Conservation (phyloP, 75 land plant species). For the Larix kaempferi region DNA sequence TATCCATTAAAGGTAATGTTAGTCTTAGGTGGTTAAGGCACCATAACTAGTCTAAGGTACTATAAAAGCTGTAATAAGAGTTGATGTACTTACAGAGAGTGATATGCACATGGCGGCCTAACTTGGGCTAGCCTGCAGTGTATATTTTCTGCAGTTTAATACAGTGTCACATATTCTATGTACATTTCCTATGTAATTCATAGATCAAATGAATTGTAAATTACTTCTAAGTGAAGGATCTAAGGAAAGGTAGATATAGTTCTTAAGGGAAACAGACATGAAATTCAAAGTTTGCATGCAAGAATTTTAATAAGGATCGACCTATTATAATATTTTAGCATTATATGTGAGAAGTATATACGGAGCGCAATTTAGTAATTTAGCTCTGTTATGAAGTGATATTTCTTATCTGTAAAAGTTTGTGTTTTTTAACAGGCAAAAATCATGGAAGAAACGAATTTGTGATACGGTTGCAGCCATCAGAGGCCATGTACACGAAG, state of each 20-base stretch:
- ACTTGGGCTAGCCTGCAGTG: too few species aligned
- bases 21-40: too few species aligned
- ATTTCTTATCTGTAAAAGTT: not conserved
- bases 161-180: too few species aligned
- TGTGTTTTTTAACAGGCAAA: conserved; percentile 45
- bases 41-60: too few species aligned
- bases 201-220: too few species aligned
- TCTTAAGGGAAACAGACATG: not conserved
- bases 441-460: conserved; percentile 97
- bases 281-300: not conserved
- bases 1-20: too few species aligned
- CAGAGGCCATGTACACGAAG: conserved; percentile 99
- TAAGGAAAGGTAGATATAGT: not conserved
- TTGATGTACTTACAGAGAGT: too few species aligned
- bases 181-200: too few species aligned
- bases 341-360: not conserved
- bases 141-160: too few species aligned
- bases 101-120: too few species aligned
- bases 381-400: not conserved
- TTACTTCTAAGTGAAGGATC: too few species aligned
- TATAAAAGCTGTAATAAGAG: too few species aligned
- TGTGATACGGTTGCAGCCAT: conserved; percentile 94
- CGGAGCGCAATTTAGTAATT: not conserved
- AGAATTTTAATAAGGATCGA: not conserved
- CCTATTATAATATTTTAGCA: not conserved